Base-by-base conservation (phyloP, 148 eudicot species). In the Rhododendron simsii region DNA sequence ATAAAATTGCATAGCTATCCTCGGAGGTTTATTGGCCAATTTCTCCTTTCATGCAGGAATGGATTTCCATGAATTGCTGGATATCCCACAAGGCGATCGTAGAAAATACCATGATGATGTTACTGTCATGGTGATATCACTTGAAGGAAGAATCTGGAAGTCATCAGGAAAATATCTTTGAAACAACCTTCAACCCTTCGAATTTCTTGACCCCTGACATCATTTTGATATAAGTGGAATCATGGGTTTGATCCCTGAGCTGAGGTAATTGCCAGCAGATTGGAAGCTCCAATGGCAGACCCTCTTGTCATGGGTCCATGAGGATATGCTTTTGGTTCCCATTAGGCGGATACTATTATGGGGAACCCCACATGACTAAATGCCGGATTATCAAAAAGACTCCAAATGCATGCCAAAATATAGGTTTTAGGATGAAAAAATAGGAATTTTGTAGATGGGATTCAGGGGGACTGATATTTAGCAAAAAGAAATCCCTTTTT, bases 91-190 rank as follows among this genome's bases (percentile, higher is more conserved):
- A 88, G 99, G 99, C 57, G 99, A 95, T 89, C 93, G 99, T 5
- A 90, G 99, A 86, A 98, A 95, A 87, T 98, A 95, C 91, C 99
- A 98, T 85, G 99, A 98, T 81, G 99, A 98, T 91, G 99, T 98
- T 83, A 98, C 99, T 7, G 98, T 98, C 59, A 98, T 98, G 99
- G 96, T 98, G 87, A 88, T 98, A 37, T 98, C 99, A 39, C 96
- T 98, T 59, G 99, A 98, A 93, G 99, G 99, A 80, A 91, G 98
- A 88, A 98, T 98, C 55, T 98, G 99, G 99, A 98, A 98, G 91
- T 98, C 99, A 39, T 98, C 99, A 7, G 99, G 99, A 82, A 95
- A 98, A 87, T 98, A 95, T 90, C 93, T 93, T 13, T 98, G 88
- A 94, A 48, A 87, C 78, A 69, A 26, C 41, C 86, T 50, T 81